phyloP scores from a whole-genome alignment of 2,329 filamentous ascomycete species.

The Bipolaris oryzae region DNA sequence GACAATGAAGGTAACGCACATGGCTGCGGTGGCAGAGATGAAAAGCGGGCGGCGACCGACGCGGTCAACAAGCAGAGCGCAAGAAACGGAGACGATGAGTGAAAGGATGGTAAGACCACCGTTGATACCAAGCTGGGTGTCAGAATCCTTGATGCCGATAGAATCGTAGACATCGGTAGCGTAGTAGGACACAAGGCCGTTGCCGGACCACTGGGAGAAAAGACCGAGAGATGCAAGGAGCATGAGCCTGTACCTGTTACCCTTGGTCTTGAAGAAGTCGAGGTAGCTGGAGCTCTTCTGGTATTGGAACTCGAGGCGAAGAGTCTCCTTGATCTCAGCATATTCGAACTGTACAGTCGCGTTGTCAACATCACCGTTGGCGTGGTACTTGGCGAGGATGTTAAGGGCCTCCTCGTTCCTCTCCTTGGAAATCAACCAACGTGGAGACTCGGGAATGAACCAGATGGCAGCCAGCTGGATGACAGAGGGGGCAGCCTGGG shows the following conservation, averaged over 20 bases:
- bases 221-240: constrained; percentile 68
- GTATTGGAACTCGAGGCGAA: constrained; percentile 62
- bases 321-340: constrained; percentile 69
- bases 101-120: constrained; percentile 66
- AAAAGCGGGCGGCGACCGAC: constrained; percentile 52
- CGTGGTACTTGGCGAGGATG: constrained; percentile 68
- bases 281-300: constrained; percentile 60
- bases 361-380: constrained; percentile 64
- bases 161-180: constrained; percentile 66
- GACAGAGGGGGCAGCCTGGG: constrained; percentile 57
- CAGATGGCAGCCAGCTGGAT: constrained; percentile 70
- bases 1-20: constrained; percentile 44
- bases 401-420: constrained; percentile 65
- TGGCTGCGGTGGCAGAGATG: constrained; percentile 42
- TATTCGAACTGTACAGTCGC: constrained; percentile 69
- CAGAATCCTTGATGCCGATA: constrained; percentile 62
- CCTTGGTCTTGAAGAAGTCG: constrained; percentile 66
- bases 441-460: constrained; percentile 61
- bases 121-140: constrained; percentile 51
- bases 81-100: constrained; percentile 62
- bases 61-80: constrained; percentile 62
- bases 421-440: constrained; percentile 69
- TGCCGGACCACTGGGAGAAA: constrained; percentile 72
- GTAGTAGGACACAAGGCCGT: constrained; percentile 71
- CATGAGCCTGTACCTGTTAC: constrained; percentile 68